These are phyloP conservation scores for Rhytidhysteron rufulum DNA, from an alignment of 2,329 filamentous ascomycete species.

Conservation along the genomic window DNA sequence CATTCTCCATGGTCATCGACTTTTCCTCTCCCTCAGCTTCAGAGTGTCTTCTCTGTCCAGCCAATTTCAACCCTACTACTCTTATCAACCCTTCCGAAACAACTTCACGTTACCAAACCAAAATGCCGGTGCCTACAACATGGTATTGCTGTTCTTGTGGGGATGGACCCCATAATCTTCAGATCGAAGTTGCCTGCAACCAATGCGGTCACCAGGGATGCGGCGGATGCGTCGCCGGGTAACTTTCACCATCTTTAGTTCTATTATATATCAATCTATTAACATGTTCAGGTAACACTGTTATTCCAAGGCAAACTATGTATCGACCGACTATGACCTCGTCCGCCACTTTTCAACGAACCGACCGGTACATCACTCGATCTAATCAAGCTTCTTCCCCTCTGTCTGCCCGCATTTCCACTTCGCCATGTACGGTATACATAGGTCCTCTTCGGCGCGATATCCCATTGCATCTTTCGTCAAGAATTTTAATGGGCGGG, in stretches of 20 bases:
- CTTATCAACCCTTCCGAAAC: neutral
- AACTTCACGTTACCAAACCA: neutral
- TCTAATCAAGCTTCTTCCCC: too few relatives aligned
- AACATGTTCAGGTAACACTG: neutral
- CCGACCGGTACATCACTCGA: too few relatives aligned
- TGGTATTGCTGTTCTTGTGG: conserved; percentile 1
- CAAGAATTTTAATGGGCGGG: too few relatives aligned
- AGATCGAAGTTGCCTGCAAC: neutral
- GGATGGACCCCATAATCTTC: neutral
- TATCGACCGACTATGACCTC: neutral
- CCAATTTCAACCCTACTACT: neutral
- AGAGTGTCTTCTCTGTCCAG: neutral
- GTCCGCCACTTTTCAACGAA: neutral
- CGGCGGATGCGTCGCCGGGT: neutral
- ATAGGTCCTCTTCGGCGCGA: too few relatives aligned
- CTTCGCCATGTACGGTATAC: too few relatives aligned
- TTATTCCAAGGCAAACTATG: neutral
- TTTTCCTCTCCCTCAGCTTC: neutral
- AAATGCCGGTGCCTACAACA: neutral
- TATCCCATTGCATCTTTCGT: too few relatives aligned
- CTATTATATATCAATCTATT: neutral
- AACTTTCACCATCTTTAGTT: neutral
- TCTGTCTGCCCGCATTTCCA: too few relatives aligned
- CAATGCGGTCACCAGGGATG: neutral
- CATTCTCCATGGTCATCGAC: neutral